A percentile compares a stretch with the other conserved stretches of the same genome.
These are phyloP conservation scores for Tricholoma bakamatsutake DNA, from an alignment of 768 basidiomycete genomes.

Conservation along the genomic window DNA sequence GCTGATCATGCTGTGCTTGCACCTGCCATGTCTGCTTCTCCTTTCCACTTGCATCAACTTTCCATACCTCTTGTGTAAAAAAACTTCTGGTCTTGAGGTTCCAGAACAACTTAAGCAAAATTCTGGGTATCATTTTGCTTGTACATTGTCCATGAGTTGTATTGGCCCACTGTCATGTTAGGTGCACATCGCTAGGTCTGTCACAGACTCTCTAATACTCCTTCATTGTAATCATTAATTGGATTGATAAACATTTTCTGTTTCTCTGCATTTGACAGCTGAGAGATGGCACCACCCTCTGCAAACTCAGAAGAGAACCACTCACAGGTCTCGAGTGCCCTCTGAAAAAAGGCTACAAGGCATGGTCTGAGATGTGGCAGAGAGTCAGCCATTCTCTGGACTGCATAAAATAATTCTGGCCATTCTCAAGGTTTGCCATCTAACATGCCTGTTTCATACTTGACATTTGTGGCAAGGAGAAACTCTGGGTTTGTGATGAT, in stretches of 20 bases:
- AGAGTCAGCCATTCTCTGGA: no score
- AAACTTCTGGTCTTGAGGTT: no score
- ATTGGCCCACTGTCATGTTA: background rate
- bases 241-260: background rate
- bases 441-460: background rate
- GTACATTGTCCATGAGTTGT: constrained; percentile 4
- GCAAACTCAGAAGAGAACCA: constrained; percentile 13
- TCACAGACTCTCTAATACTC: background rate
- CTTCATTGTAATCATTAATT: background rate
- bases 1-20: no score
- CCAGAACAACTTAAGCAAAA: no score
- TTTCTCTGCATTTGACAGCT: background rate
- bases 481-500: no score
- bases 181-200: constrained; percentile 4
- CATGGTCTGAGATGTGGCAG: no score
- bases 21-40: no score
- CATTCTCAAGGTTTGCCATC: background rate
- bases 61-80: no score
- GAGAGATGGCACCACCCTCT: background rate
- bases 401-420: no score
- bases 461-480: background rate
- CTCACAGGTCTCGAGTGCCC: background rate
- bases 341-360: no score
- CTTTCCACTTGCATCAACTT: no score
- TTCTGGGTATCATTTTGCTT: background rate